These are phyloP conservation scores for Crucibulum parvulum DNA, from an alignment of 1,284 basidiomycete species.

Conservation along the genomic window DNA sequence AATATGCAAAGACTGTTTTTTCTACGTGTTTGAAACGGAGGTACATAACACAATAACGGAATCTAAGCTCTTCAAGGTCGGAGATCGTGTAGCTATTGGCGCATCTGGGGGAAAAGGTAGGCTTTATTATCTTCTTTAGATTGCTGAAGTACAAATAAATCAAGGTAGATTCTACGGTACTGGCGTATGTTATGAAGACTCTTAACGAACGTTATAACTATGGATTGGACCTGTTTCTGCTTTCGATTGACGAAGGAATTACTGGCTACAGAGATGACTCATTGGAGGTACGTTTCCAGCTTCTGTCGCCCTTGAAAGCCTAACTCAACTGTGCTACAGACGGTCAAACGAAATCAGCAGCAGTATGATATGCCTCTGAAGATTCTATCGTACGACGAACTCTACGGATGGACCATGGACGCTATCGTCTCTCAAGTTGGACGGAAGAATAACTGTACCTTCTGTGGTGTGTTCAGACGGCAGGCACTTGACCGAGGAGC, in stretches of 20 bases:
- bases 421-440: constrained; percentile 93
- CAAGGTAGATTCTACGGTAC: constrained; percentile 90
- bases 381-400: constrained; percentile 94
- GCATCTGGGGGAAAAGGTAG: constrained; percentile 97
- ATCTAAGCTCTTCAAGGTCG: constrained; percentile 85
- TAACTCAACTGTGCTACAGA: constrained; percentile 54
- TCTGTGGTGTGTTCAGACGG: constrained; percentile 96
- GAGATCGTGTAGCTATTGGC: constrained; percentile 96
- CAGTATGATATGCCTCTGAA: constrained; percentile 97
- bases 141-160: background rate
- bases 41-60: constrained; percentile 94
- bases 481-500: constrained; percentile 98
- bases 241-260: constrained; percentile 99
- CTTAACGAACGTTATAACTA: constrained; percentile 96
- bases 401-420: constrained; percentile 99
- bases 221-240: constrained; percentile 88
- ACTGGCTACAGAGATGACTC: constrained; percentile 99
- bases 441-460: constrained; percentile 99
- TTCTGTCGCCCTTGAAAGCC: constrained; percentile 1
- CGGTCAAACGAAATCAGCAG: constrained; percentile 96
- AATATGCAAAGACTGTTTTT: constrained; percentile 96
- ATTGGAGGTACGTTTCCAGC: constrained; percentile 71
- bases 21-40: constrained; percentile 97
- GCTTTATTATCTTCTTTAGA: constrained; percentile 14
- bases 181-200: constrained; percentile 96